phyloP scores from a whole-genome alignment of 2,329 filamentous ascomycete species.

The Phaeophleospora eucalypticola region DNA sequence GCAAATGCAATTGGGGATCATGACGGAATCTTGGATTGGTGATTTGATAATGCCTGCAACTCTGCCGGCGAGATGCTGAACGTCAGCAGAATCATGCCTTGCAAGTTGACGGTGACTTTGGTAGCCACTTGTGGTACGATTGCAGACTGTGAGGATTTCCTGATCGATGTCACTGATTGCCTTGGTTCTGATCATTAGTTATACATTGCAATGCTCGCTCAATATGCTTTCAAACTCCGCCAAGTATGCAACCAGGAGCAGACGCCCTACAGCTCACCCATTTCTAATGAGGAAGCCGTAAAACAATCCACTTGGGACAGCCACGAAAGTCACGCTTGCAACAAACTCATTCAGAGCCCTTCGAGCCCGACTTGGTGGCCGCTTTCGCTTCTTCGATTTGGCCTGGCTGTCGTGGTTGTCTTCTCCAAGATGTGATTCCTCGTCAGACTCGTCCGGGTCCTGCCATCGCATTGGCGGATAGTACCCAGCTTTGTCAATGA shows the following conservation, averaged over 20 bases:
- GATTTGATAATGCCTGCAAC: too few relatives aligned
- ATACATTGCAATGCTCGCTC: neutral
- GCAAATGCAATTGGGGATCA: too few relatives aligned
- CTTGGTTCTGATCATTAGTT: neutral
- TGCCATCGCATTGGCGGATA: slow-evolving; percentile 32
- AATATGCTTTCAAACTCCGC: neutral
- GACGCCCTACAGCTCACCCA: slow-evolving; percentile 10
- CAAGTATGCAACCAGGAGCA: too few relatives aligned
- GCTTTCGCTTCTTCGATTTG: slow-evolving; percentile 12
- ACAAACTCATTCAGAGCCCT: slow-evolving; percentile 19
- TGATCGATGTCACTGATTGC: neutral
- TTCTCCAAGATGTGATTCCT: slow-evolving; percentile 21
- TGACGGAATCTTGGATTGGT: too few relatives aligned
- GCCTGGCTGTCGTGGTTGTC: slow-evolving; percentile 20
- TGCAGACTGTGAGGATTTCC: neutral
- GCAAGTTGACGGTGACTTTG: too few relatives aligned
- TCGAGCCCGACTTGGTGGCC: slow-evolving; percentile 15
- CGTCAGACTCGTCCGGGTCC: slow-evolving; percentile 30
- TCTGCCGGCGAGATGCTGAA: too few relatives aligned
- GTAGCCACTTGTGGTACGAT: neutral
- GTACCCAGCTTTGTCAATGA: slow-evolving; percentile 43
- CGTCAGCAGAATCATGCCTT: too few relatives aligned
- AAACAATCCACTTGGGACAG: slow-evolving; percentile 16
- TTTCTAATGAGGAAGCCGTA: slow-evolving; percentile 20
- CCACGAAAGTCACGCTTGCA: slow-evolving; percentile 13